phyloP scores from a whole-genome alignment of 176 grass and related monocot species.

The Leersia perrieri region DNA sequence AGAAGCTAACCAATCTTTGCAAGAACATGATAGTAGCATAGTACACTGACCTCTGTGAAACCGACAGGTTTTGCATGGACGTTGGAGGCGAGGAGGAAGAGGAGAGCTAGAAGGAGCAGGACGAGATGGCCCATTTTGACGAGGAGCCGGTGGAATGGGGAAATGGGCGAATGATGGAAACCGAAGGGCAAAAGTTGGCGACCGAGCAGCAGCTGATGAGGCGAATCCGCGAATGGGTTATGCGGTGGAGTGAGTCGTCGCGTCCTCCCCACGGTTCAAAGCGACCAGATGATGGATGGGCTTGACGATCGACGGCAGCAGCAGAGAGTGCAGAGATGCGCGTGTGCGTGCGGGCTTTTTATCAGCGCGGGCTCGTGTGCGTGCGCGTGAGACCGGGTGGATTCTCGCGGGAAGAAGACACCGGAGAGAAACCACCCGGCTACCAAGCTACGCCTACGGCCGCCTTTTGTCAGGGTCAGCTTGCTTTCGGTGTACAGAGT shows the following conservation, averaged over 20 bases:
- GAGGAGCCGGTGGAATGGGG: too few relatives aligned
- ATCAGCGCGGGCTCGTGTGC: too few relatives aligned
- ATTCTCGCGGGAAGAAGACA: slow-evolving; percentile 43
- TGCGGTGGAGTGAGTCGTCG: too few relatives aligned
- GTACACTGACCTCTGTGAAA: slow-evolving; percentile 36
- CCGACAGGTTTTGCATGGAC: not conserved
- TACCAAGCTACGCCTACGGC: not conserved
- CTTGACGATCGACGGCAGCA: not conserved
- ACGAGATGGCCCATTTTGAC: slow-evolving; percentile 36
- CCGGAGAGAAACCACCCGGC: slow-evolving; percentile 31
- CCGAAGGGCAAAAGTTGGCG: slow-evolving; percentile 39
- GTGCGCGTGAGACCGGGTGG: not conserved
- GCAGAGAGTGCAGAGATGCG: too few relatives aligned
- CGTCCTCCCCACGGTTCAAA: not conserved
- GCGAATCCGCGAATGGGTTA: too few relatives aligned
- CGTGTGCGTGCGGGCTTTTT: slow-evolving; percentile 45
- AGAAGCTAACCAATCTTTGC: not conserved
- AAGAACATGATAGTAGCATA: not conserved
- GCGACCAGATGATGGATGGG: not conserved
- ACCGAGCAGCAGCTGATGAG: not conserved
- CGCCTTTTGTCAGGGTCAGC: slow-evolving; percentile 4
- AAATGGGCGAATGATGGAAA: slow-evolving; percentile 9
- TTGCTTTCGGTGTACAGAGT: not conserved
- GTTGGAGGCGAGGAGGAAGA: slow-evolving; percentile 17
- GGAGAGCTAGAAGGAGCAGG: slow-evolving; percentile 29